Conservation (phyloP, 306 rosid genomes). For the Castanopsis chinensis region DNA sequence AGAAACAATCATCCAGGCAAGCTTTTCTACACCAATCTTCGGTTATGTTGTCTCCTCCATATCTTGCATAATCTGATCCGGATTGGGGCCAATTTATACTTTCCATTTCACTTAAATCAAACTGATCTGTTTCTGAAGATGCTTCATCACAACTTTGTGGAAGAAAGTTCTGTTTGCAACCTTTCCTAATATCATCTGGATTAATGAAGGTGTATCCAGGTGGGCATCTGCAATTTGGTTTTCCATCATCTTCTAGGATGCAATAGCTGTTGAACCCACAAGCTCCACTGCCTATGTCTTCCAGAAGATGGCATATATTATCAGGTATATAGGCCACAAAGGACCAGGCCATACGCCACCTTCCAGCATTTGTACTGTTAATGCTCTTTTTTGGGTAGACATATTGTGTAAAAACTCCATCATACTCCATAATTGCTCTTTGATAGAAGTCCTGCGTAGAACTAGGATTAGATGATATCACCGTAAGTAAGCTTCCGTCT, state of each 20-base stretch:
- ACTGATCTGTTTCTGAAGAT: neutral
- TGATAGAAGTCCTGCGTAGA: constrained; percentile 25
- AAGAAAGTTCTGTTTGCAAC: neutral
- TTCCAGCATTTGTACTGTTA: neutral
- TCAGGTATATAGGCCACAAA: neutral
- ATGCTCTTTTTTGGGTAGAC: constrained; percentile 21
- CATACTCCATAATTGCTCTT: constrained; percentile 53
- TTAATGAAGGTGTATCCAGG: constrained; percentile 6
- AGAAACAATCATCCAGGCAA: constrained; percentile 36
- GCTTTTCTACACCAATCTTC: constrained; percentile 28
- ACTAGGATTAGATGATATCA: neutral
- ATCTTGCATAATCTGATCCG: neutral
- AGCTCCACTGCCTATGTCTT: neutral
- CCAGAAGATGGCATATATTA: neutral
- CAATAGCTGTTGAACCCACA: neutral
- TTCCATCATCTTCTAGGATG: neutral
- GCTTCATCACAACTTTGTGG: neutral
- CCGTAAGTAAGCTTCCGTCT: neutral
- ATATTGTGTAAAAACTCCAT: constrained; percentile 56
- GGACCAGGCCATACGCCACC: neutral
- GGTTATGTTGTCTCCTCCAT: neutral
- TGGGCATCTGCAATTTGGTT: constrained; percentile 24
- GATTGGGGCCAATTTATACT: constrained; percentile 4
- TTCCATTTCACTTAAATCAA: neutral
- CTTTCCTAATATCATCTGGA: neutral